Base-by-base conservation (phyloP, 805 yeast genomes). In the Metschnikowia picachoensis region DNA sequence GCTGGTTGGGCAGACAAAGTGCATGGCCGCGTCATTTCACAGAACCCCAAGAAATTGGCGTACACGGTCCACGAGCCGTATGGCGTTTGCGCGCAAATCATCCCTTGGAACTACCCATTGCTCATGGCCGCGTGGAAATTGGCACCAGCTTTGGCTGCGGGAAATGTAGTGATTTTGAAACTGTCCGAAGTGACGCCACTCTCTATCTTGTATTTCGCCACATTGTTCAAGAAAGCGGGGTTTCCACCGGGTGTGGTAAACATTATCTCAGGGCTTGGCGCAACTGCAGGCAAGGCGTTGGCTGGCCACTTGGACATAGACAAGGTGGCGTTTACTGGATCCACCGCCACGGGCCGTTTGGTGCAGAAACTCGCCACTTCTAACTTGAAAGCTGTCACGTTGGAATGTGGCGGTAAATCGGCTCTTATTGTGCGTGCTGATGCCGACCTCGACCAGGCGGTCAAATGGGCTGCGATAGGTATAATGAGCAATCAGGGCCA, bases 121-220 rank as follows among this genome's bases (percentile, higher is more conserved):
- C 69, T 76, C 30, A 83, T 85, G 89, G 81, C 85, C 13, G 74
- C 86, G 20, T 86, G 94, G 94, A 85, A 86, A 65, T 71, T 86
- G 59, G 88, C 86, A 27, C 92, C 92, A 17, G 94, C 95, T 9
- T 67, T 86, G 52, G 89, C 91, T 35, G 83, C 87, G 43, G 94
- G 94, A 44, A 85, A 87, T 65, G 75, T 80, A 12, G 77, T 84
- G 38, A 80, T 86, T 37, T 75, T 86, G 62, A 86, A 86, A 65
- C 76, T 88, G 3, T 83, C 89, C 46, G 94, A 87, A 66, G 68
- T 82, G 54, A 85, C 92, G 7, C 94, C 94, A 11, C 72, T 86
- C 56, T 79, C 89, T 25, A 70, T 83, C 53, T 75, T 85, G 53
- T 70, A 74, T 55, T 72, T 85, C 49, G 89, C 85, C 33, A 68